Base-by-base conservation (phyloP, 495 filamentous ascomycete species). In the Penicillium arizonense region DNA sequence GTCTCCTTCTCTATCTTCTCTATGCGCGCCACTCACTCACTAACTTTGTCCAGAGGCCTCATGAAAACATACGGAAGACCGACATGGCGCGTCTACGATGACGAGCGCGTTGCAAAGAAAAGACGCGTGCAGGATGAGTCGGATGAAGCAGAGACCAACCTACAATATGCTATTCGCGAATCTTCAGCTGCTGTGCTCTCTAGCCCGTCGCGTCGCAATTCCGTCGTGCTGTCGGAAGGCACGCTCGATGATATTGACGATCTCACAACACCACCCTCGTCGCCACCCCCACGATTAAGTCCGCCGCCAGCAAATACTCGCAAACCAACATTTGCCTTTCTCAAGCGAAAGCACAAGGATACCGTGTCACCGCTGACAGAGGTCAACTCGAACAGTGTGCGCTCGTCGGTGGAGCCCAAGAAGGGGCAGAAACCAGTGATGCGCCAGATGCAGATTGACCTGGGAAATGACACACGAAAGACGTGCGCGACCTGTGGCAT, bases 401-500 rank as follows among this genome's bases (percentile, higher is more conserved):
- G 75, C 52, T 63, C 74, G 23, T 72, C 69, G 9, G 57, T 57
- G 32, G 74, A 76, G 33, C 72, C 64, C 42, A 75, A 73, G 40
- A 63, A 65, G 44, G 46, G 53, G 23, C 59, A 66, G 34, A 67
- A 68, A 44, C 64, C 72, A 0, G 61, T 61, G 3, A 60, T 87
- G 53, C 82, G 77, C 24, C 86, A 90, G 59, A 82, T 86, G 71
- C 83, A 84, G 45, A 79, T 90, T 32, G 86, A 87, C 56, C 70
- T 88, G 26, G 87, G 85, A 13, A 75, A 73, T 52, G 72, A 82
- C 39, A 65, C 80, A 34, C 74, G 80, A 43, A 81, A 79, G 52
- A 81, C 77, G n/a, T 90, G 87, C 65, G 72, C 71, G 33, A 72
- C 70, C 2, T 90, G 87, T 62, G 82, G 79, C 1, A 90, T 90